phyloP scores from a whole-genome alignment of 2,329 filamentous ascomycete species.

The Aspergillus transmontanensis region DNA sequence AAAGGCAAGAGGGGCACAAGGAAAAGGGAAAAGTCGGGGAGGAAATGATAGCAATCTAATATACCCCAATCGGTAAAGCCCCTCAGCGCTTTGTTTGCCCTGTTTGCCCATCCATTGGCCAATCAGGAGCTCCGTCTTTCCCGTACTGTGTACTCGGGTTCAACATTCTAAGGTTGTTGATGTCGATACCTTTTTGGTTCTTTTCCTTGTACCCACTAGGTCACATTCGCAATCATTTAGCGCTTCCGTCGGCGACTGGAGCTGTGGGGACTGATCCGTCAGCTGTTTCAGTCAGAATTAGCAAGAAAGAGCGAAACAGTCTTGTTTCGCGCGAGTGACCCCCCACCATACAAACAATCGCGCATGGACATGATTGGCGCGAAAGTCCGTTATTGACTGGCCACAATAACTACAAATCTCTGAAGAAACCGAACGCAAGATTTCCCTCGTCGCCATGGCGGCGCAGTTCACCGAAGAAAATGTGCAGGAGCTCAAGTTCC shows the following conservation, averaged over 20 bases:
- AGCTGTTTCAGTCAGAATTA: background rate
- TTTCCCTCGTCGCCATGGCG: constrained; percentile 30
- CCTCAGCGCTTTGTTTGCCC: constrained; percentile 28
- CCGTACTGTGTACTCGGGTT: background rate
- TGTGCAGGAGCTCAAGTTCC: constrained; percentile 64
- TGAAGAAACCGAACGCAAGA: background rate
- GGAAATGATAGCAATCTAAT: constrained; percentile 2
- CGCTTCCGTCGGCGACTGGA: background rate
- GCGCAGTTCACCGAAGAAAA: constrained; percentile 39
- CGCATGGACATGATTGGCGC: background rate
- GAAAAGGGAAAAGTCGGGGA: constrained; percentile 5
- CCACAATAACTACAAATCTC: background rate
- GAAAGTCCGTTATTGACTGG: background rate
- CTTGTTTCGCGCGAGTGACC: background rate
- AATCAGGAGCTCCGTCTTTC: constrained; percentile 17
- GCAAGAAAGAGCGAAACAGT: background rate
- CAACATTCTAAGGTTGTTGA: background rate
- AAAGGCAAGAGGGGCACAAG: constrained; percentile 1
- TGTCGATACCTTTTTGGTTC: constrained; percentile 10
- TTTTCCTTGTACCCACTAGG: background rate
- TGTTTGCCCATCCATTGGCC: constrained; percentile 27
- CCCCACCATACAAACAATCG: background rate
- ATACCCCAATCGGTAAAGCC: constrained; percentile 18
- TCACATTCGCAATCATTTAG: background rate
- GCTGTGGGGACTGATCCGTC: background rate